Evolutionary conservation across 1,139 yeast species (phyloP).

Genomic region (Saccharomycopsis crataegensis): DNA sequence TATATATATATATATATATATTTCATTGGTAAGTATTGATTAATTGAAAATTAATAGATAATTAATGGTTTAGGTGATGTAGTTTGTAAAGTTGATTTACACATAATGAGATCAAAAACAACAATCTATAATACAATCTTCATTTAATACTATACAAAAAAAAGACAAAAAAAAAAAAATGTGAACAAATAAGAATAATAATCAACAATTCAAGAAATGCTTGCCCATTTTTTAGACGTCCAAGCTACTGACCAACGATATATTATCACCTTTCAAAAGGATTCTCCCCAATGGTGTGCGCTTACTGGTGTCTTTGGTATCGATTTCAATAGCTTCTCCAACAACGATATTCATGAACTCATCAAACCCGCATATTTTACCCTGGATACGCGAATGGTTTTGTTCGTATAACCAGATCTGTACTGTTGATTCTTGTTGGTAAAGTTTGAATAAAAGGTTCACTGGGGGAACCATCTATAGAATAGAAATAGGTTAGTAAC

Average conservation of each 20-base stretch:
- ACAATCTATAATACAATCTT: too few relatives aligned
- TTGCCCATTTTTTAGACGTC: slow-evolving; percentile 30
- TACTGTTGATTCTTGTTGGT: slow-evolving; percentile 76
- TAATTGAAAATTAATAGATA: too few relatives aligned
- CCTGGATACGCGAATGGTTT: slow-evolving; percentile 68
- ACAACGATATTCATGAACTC: slow-evolving; percentile 97
- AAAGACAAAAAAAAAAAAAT: too few relatives aligned
- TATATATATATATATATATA: too few relatives aligned
- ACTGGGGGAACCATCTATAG: slow-evolving; percentile 77
- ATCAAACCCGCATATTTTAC: slow-evolving; percentile 84
- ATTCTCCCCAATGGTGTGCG: slow-evolving; percentile 47
- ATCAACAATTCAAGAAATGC: neutral
- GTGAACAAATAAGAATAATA: neutral
- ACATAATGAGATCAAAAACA: too few relatives aligned
- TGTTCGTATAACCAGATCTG: slow-evolving; percentile 89
- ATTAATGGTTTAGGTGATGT: too few relatives aligned
- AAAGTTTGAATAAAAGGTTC: slow-evolving; percentile 76
- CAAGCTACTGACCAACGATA: slow-evolving; percentile 65
- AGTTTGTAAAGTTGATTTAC: too few relatives aligned
- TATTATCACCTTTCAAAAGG: slow-evolving; percentile 87
- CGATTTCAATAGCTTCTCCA: slow-evolving; percentile 77
- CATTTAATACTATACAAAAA: neutral
- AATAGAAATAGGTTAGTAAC: neutral
- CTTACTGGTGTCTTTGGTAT: slow-evolving; percentile 26
- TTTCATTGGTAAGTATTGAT: too few relatives aligned